Evolutionary conservation across 2,329 filamentous ascomycete species (phyloP).

Genomic region (Tolypocladium amazonense): DNA sequence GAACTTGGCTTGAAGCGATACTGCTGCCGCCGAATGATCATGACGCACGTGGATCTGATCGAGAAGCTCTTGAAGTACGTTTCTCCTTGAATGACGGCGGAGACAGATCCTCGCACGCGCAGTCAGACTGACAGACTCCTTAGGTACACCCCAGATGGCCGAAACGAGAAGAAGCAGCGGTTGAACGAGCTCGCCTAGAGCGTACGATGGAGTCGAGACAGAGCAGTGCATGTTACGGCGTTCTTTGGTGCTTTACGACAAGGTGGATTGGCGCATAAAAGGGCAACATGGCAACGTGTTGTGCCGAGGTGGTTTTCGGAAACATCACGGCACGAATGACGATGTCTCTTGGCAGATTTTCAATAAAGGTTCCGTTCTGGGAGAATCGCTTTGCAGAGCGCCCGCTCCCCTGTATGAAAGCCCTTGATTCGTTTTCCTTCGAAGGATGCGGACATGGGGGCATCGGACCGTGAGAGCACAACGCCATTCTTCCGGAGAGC

Average conservation of each 20-base stretch:
- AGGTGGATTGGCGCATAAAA: constrained; percentile 17
- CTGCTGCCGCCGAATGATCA: constrained; percentile 98
- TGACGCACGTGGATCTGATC: constrained; percentile 98
- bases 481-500: not conserved
- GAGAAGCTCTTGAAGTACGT: constrained; percentile 91
- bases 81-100: not conserved
- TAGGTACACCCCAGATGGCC: constrained; percentile 52
- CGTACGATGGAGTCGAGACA: constrained; percentile 3
- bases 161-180: constrained; percentile 48
- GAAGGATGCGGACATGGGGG: not conserved
- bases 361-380: not conserved
- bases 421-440: not conserved
- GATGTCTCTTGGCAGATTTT: not conserved
- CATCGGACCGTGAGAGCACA: not conserved
- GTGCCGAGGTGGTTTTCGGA: not conserved
- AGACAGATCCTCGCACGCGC: not conserved
- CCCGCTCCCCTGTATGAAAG: not conserved
- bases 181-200: constrained; percentile 23
- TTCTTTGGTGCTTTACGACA: constrained; percentile 14
- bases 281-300: constrained; percentile 1
- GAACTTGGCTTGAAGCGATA: constrained; percentile 87
- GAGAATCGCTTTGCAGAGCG: not conserved
- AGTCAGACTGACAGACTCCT: not conserved
- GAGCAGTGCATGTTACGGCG: constrained; percentile 20
- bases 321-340: not conserved